These are phyloP conservation scores for Reticulascus tulasneorum DNA, from an alignment of 2,329 filamentous ascomycete species.

Conservation along the genomic window DNA sequence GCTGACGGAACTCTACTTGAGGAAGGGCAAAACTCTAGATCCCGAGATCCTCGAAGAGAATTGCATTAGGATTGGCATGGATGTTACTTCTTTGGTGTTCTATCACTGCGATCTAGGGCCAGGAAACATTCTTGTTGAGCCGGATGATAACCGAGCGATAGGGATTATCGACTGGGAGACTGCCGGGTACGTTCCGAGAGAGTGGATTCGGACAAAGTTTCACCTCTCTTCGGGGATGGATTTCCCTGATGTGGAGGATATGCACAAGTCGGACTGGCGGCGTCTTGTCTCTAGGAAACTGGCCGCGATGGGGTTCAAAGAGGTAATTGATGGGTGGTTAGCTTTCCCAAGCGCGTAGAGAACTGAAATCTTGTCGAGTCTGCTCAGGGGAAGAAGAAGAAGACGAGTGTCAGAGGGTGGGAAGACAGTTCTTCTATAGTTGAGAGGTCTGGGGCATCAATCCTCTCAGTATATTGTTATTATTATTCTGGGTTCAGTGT, in stretches of 20 bases:
- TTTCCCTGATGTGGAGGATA: constrained; percentile 10
- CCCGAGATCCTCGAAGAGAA: constrained; percentile 4
- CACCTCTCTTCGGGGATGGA: constrained; percentile 24
- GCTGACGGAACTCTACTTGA: constrained; percentile 11
- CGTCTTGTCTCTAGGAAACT: no score
- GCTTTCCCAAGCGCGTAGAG: no score
- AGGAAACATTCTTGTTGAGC: constrained; percentile 23
- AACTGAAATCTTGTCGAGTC: no score
- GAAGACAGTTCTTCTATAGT: no score
- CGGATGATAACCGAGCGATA: constrained; percentile 13
- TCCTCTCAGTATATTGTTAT: no score
- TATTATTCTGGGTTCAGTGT: no score
- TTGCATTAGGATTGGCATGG: constrained; percentile 20
- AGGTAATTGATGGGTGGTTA: no score
- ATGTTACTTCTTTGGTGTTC: constrained; percentile 22
- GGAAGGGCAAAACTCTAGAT: background rate
- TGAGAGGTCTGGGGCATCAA: no score
- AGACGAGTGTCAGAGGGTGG: no score
- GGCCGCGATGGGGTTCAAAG: no score
- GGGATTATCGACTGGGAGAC: constrained; percentile 28
- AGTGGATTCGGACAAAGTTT: constrained; percentile 29
- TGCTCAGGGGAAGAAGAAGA: no score
- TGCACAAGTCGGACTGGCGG: no score
- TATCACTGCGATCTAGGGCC: constrained; percentile 27
- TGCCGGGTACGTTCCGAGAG: constrained; percentile 23